Percentiles rank a stretch among this genome's conserved stretches.
These are phyloP conservation scores for Starmerella apis DNA, from an alignment of 805 yeast genomes.

Conservation along the genomic window DNA sequence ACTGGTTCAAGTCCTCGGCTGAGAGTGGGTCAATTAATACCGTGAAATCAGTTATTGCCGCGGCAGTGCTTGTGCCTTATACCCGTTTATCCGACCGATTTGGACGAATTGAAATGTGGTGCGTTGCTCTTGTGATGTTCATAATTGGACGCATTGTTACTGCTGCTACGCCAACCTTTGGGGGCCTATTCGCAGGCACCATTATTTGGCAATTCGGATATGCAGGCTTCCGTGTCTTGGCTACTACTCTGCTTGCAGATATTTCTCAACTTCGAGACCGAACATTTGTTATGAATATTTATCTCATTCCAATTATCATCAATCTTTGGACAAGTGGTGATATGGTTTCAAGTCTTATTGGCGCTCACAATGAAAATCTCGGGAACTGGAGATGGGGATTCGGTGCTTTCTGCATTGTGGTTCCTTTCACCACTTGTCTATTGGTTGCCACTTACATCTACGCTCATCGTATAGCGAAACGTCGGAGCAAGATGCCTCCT, in stretches of 20 bases:
- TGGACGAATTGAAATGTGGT: constrained; percentile 48
- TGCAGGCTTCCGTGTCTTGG: constrained; percentile 50
- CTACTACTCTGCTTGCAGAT: constrained; percentile 54
- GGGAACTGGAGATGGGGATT: constrained; percentile 61
- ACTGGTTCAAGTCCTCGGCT: constrained; percentile 45
- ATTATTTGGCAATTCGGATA: constrained; percentile 49
- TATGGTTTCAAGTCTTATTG: constrained; percentile 21
- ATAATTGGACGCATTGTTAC: constrained; percentile 54
- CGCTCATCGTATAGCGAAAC: constrained; percentile 46
- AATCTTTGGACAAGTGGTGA: constrained; percentile 70
- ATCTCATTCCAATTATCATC: constrained; percentile 61
- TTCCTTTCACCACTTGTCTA: constrained; percentile 55
- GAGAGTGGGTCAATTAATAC: constrained; percentile 50
- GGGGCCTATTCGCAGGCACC: constrained; percentile 54
- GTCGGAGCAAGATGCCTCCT: constrained; percentile 30
- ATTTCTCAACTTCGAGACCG: constrained; percentile 62
- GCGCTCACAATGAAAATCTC: background rate
- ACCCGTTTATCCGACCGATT: constrained; percentile 56
- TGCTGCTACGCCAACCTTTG: constrained; percentile 49
- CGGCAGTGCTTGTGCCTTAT: constrained; percentile 53
- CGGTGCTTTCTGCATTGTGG: constrained; percentile 70
- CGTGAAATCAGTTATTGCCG: constrained; percentile 45
- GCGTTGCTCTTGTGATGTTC: constrained; percentile 44
- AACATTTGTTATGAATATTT: constrained; percentile 50
- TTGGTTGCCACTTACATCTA: constrained; percentile 44